Percentiles rank a stretch among this genome's conserved stretches.
Evolutionary conservation across 257 asterid species (phyloP).

Genomic region (Ocimum tenuiflorum): DNA sequence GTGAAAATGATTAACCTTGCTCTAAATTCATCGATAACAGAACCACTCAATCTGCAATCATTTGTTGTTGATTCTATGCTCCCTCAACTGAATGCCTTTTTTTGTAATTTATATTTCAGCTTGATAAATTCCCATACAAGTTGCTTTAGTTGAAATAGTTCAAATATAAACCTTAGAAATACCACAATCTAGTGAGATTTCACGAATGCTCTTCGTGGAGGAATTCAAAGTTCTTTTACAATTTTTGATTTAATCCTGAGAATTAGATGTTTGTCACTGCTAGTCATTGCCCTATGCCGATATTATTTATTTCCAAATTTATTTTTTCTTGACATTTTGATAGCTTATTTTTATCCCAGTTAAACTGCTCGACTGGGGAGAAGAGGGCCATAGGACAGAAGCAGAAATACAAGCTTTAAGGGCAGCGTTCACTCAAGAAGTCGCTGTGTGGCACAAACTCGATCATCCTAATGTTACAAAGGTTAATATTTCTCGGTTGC

Average conservation of each 20-base stretch:
- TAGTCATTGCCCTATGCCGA: not conserved
- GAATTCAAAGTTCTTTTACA: not conserved
- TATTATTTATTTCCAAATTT: not conserved
- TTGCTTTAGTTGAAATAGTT: not conserved
- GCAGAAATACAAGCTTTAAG: conserved; percentile 57
- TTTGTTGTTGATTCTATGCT: not conserved
- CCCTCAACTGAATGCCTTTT: not conserved
- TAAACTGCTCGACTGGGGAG: conserved; percentile 73
- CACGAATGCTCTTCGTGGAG: not conserved
- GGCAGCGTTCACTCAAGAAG: conserved; percentile 74
- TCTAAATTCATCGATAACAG: not conserved
- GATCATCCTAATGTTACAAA: conserved; percentile 77
- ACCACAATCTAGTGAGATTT: too few relatives aligned
- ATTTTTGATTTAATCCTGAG: not conserved
- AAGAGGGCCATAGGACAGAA: conserved; percentile 65
- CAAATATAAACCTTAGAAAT: too few relatives aligned
- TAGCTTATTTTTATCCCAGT: conserved; percentile 32
- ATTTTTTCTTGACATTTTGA: conserved; percentile 3
- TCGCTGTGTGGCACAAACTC: conserved; percentile 73
- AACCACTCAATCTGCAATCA: not conserved
- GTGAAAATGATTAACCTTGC: not conserved
- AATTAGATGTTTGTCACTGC: not conserved
- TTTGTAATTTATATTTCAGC: not conserved
- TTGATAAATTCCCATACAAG: not conserved
- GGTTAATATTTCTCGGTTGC: conserved; percentile 21